A percentile compares a stretch with the other conserved stretches of the same genome.
Evolutionary conservation across 768 basidiomycete species (phyloP).

Genomic region (Galerina sulciceps): DNA sequence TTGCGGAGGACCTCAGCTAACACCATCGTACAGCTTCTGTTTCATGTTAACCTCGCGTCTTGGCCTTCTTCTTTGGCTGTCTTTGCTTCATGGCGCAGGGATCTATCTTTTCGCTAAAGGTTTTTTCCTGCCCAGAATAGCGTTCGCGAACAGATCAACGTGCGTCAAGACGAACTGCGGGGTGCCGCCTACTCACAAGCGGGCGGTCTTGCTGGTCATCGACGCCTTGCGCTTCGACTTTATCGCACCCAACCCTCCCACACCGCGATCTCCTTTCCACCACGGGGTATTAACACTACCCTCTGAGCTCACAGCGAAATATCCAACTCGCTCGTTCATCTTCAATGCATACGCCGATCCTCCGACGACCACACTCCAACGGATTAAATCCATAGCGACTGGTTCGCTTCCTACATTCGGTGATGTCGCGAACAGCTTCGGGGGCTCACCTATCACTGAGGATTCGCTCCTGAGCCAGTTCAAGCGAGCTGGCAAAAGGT

Average conservation of each 20-base stretch:
- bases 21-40: too few species aligned
- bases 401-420: conserved; percentile 96
- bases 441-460: conserved; percentile 82
- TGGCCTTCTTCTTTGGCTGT: conserved; percentile 55
- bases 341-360: conserved; percentile 93
- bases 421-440: conserved; percentile 91
- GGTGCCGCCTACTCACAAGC: conserved; percentile 68
- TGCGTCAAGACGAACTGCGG: conserved; percentile 47
- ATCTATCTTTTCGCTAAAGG: conserved; percentile 92
- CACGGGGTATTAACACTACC: conserved; percentile 87
- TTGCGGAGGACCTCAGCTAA: too few species aligned
- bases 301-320: conserved; percentile 60
- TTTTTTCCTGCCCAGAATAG: conserved; percentile 80
- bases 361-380: conserved; percentile 92
- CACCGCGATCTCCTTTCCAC: conserved; percentile 67
- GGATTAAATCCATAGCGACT: conserved; percentile 93
- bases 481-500: conserved; percentile 62
- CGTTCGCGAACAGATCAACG: conserved; percentile 60
- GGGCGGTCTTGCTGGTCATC: conserved; percentile 85
- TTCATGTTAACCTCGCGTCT: conserved; percentile 9
- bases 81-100: conserved; percentile 71
- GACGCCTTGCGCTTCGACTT: conserved; percentile 97
- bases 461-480: conserved; percentile 88
- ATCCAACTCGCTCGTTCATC: conserved; percentile 79
- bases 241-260: conserved; percentile 70